Evolutionary conservation across 495 filamentous ascomycete species (phyloP).

Genomic region (Monascus purpureus): DNA sequence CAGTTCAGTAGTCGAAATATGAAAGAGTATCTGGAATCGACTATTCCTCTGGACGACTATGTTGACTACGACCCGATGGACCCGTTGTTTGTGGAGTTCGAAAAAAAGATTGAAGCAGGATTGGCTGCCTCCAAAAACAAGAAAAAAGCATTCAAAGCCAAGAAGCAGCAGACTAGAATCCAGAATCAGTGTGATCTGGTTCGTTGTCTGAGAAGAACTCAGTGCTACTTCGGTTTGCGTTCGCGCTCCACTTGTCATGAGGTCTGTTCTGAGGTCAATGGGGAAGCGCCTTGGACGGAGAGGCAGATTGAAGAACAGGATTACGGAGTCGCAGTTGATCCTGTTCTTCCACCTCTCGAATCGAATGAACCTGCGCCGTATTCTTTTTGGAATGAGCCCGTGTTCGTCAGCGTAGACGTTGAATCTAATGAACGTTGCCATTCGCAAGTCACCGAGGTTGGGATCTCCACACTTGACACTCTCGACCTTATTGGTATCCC

Average conservation of each 20-base stretch:
- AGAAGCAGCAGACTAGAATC: conserved; percentile 34
- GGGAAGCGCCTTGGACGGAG: conserved; percentile 12
- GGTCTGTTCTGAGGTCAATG: conserved; percentile 5
- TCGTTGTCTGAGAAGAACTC: conserved; percentile 41
- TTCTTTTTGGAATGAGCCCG: conserved; percentile 36
- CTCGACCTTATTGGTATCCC: conserved; percentile 32
- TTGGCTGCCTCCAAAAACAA: conserved; percentile 28
- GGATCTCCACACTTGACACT: conserved; percentile 72
- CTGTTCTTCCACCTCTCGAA: conserved; percentile 17
- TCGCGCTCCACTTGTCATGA: conserved; percentile 5
- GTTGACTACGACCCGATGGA: conserved; percentile 1
- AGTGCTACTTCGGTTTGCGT: conserved; percentile 56
- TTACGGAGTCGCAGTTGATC: conserved; percentile 4
- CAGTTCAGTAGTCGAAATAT: conserved; percentile 21
- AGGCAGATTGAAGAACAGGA: conserved; percentile 7
- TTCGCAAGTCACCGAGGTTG: conserved; percentile 64
- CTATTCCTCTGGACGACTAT: conserved; percentile 14
- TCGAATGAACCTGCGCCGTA: conserved; percentile 21
- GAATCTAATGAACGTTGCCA: conserved; percentile 62
- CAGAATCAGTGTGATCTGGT: conserved; percentile 32
- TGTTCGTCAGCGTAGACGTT: conserved; percentile 70
- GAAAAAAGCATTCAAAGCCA: conserved; percentile 31
- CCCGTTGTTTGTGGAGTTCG: conserved; percentile 15
- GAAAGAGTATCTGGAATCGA: conserved; percentile 19
- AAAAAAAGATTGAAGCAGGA: conserved; percentile 29